phyloP scores from a whole-genome alignment of 78 protist genomes.

The Tieghemostelium lacteum region DNA sequence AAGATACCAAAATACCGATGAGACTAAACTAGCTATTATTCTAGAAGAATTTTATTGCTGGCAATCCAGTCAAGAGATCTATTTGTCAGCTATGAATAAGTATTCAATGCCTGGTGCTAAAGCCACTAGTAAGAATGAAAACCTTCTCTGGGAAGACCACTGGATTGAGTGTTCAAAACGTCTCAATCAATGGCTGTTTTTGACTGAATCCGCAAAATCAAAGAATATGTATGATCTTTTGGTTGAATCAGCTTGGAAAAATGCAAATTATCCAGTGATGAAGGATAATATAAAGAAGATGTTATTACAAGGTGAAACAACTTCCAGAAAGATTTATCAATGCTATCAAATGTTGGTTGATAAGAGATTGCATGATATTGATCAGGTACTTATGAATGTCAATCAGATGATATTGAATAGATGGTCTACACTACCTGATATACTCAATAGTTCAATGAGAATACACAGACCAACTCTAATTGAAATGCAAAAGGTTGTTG shows the following conservation, averaged over 20 bases:
- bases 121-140: constrained; percentile 45
- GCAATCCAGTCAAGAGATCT: constrained; percentile 77
- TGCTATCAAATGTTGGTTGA: constrained; percentile 64
- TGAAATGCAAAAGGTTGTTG: constrained; percentile 74
- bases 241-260: constrained; percentile 88
- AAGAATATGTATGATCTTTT: constrained; percentile 71
- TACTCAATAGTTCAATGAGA: constrained; percentile 4
- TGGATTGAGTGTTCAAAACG: constrained; percentile 87
- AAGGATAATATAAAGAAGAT: constrained; percentile 33
- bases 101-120: constrained; percentile 38
- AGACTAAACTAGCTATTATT: constrained; percentile 56
- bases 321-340: constrained; percentile 68
- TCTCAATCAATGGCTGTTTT: constrained; percentile 90
- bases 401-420: constrained; percentile 41
- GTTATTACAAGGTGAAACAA: constrained; percentile 43
- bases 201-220: constrained; percentile 57
- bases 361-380: constrained; percentile 46
- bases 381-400: constrained; percentile 6
- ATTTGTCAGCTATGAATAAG: constrained; percentile 59
- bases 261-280: constrained; percentile 59
- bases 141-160: constrained; percentile 90
- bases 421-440: constrained; percentile 57
- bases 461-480: constrained; percentile 6
- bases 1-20: constrained; percentile 25
- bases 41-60: constrained; percentile 67